Evolutionary conservation across 176 grass and related monocot species (phyloP).

Genomic region (Oryza meridionalis): DNA sequence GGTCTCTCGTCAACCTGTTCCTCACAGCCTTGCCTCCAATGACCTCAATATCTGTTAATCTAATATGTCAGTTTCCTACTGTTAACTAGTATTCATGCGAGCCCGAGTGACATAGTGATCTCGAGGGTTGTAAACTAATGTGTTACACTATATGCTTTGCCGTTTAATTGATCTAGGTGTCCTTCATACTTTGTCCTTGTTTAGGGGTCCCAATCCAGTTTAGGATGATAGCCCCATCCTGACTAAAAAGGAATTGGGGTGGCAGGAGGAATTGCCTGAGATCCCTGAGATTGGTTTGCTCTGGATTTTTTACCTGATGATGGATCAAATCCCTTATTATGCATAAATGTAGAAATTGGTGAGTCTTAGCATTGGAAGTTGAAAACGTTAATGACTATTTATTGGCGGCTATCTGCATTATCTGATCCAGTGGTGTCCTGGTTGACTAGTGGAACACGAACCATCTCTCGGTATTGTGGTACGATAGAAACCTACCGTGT

Average conservation of each 20-base stretch:
- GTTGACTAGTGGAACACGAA: not conserved
- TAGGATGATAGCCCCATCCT: not conserved
- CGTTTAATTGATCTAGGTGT: not conserved
- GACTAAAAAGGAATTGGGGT: no score
- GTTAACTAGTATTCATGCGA: not conserved
- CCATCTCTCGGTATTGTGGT: no score
- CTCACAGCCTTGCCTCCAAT: slow-evolving; percentile 81
- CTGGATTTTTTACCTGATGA: no score
- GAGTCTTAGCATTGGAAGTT: not conserved
- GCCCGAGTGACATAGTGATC: not conserved
- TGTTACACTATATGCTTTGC: not conserved
- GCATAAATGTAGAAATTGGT: not conserved
- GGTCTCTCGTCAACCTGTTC: slow-evolving; percentile 34
- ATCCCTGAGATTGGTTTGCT: not conserved
- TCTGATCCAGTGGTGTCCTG: no score
- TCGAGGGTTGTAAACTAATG: not conserved
- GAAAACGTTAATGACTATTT: not conserved
- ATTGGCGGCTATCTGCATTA: not conserved
- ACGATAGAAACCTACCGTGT: no score
- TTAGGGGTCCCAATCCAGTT: not conserved
- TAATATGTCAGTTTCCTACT: not conserved
- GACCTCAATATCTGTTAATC: slow-evolving; percentile 43
- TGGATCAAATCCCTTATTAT: no score
- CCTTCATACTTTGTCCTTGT: not conserved
- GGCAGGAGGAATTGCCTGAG: no score